Evolutionary conservation across 805 yeast genomes (phyloP).

Genomic region (Pichia deserticola): DNA sequence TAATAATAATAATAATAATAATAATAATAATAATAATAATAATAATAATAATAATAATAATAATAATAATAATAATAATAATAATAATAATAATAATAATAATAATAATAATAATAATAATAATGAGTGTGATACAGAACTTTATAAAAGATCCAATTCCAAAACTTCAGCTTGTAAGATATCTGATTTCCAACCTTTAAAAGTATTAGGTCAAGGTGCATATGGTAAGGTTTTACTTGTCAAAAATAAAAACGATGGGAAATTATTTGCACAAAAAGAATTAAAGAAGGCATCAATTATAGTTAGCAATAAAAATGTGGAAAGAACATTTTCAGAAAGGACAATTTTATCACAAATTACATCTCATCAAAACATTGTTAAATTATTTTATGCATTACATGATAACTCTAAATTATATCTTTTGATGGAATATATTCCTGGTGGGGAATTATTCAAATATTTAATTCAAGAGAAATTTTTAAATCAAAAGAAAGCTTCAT

Average conservation of each 20-base stretch:
- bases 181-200: constrained; percentile 60
- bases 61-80: too few species aligned
- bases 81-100: too few species aligned
- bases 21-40: too few species aligned
- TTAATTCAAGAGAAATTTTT: constrained; percentile 38
- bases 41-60: too few species aligned
- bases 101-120: too few species aligned
- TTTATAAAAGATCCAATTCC: constrained; percentile 10
- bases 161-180: constrained; percentile 14
- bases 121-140: neutral
- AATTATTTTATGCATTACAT: constrained; percentile 76
- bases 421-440: constrained; percentile 77
- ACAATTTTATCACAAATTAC: constrained; percentile 54
- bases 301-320: constrained; percentile 44
- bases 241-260: constrained; percentile 49
- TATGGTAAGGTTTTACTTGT: constrained; percentile 80
- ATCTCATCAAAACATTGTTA: constrained; percentile 76
- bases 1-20: too few species aligned
- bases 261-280: constrained; percentile 78
- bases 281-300: constrained; percentile 70
- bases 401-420: constrained; percentile 66
- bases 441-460: constrained; percentile 75
- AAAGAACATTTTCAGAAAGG: constrained; percentile 72
- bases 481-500: constrained; percentile 56
- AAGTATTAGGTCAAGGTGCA: constrained; percentile 78